Evolutionary conservation across 2,329 filamentous ascomycete genomes (phyloP).

Genomic region (Domatiomyces globalis): DNA sequence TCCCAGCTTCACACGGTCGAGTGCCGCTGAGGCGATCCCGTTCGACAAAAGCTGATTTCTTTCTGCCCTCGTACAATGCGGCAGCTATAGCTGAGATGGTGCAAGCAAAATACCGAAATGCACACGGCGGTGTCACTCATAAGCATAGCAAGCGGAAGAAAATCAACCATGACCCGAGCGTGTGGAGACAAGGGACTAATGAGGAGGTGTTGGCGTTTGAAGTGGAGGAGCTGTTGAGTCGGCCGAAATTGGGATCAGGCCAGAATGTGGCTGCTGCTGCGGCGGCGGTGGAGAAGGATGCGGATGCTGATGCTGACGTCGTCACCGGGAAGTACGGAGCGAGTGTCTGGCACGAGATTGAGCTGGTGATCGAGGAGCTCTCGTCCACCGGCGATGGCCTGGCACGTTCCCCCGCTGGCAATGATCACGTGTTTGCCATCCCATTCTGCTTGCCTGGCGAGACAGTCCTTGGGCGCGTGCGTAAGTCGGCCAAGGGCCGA

Average conservation of each 20-base stretch:
- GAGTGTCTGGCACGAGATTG: conserved; percentile 57
- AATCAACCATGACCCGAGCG: neutral
- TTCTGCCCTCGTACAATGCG: neutral
- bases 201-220: conserved; percentile 10
- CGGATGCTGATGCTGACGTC: no score
- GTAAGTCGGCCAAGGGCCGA: conserved; percentile 48
- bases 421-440: conserved; percentile 62
- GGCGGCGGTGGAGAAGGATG: neutral
- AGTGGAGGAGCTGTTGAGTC: conserved; percentile 4
- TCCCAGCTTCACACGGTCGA: neutral
- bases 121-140: neutral
- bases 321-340: conserved; percentile 34
- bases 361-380: conserved; percentile 66
- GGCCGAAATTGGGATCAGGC: neutral
- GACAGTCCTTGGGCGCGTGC: conserved; percentile 60
- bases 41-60: neutral
- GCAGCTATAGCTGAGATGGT: neutral
- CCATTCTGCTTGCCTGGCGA: conserved; percentile 85
- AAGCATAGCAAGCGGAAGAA: neutral
- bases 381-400: conserved; percentile 90
- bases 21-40: neutral
- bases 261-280: no score
- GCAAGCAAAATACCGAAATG: neutral
- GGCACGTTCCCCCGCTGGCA: conserved; percentile 48
- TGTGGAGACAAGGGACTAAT: conserved; percentile 5